These are phyloP conservation scores for Artemisia annua DNA, from an alignment of 129 eudicot genomes.

Conservation along the genomic window DNA sequence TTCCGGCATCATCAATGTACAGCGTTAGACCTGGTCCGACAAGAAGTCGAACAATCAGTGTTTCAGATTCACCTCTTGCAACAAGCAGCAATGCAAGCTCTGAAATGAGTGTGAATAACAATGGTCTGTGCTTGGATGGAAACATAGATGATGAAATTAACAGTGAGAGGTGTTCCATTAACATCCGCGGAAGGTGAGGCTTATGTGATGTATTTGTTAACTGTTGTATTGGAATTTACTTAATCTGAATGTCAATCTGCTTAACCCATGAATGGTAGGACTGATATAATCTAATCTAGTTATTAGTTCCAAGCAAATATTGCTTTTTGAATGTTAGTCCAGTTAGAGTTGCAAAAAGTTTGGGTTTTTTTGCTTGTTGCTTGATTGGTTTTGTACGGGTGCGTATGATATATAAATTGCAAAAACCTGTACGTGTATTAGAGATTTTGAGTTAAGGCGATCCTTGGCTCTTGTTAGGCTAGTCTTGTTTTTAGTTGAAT, in stretches of 20 bases:
- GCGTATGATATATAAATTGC: background rate
- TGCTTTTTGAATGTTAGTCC: background rate
- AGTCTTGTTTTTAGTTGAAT: background rate
- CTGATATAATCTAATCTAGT: conserved; percentile 31
- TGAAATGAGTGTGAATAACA: conserved; percentile 77
- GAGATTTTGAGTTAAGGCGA: background rate
- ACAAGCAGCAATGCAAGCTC: conserved; percentile 98
- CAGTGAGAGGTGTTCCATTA: conserved; percentile 43
- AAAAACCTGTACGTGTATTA: background rate
- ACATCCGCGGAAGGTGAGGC: conserved; percentile 61
- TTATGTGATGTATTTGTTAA: conserved; percentile 12
- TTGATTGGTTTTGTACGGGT: background rate
- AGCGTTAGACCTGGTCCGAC: conserved; percentile 88
- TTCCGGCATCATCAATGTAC: conserved; percentile 98
- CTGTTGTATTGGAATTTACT: conserved; percentile 14
- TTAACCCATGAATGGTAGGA: conserved; percentile 30
- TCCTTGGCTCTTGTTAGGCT: background rate
- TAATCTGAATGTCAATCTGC: conserved; percentile 27
- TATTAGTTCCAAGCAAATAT: conserved; percentile 24
- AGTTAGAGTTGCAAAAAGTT: background rate
- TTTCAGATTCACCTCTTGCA: conserved; percentile 88
- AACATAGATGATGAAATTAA: conserved; percentile 61
- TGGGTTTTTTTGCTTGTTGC: background rate
- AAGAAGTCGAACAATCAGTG: conserved; percentile 67
- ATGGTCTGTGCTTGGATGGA: conserved; percentile 54